Evolutionary conservation across 768 basidiomycete species (phyloP), one percentile per base, ranked within the genome.

Genomic region (Psilocybe subaeruginosa): DNA sequence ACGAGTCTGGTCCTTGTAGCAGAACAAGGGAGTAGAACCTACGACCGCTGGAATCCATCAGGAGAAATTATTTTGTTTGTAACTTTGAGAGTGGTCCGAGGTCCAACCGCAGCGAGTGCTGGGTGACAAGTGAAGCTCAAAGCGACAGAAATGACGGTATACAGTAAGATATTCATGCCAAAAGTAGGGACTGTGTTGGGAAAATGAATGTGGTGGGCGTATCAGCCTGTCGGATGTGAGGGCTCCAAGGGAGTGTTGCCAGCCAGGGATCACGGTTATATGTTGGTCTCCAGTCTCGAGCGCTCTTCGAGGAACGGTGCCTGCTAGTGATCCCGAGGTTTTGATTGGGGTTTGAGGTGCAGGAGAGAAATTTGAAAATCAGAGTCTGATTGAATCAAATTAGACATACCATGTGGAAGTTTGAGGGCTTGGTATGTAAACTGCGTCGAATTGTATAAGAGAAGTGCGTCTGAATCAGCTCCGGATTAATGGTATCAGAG

Each of bases 31-130:
- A 19, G 8, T 7, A 31, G 23, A 8, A 54, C 52, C 14, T 39
- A 39, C 45, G 56, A 48, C 17, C 56, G 29, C 14, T 23, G 11
- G 45, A 57, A 57, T 6, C 56, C 56, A 35, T 57, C 56, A 31
- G 56, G 56, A 14, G 46, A 14, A 6, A 57, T 6, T 16, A 47
- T 17, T 7, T 31, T 14, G 35, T 57, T 57, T 8, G 46, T 35
- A 6, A 57, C 33, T 31, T 49, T 57, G 33, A 57, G 46, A 46
- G 56, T 49, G 12, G 46, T 31, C 23, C 45, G 29, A 35, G 56
- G 46, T 17, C 56, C 56, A 37, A 57, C 47, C 3, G 56, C 29
- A 17, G 56, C 56, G n/a, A 37, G 29, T n/a, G 56, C 19, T 23
- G 56, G 33, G 3, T 11, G 27, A 31, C 29, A 46, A 19, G 46